Conservation (phyloP, 2,329 filamentous ascomycete genomes). For the Cyclaneusma minus region DNA sequence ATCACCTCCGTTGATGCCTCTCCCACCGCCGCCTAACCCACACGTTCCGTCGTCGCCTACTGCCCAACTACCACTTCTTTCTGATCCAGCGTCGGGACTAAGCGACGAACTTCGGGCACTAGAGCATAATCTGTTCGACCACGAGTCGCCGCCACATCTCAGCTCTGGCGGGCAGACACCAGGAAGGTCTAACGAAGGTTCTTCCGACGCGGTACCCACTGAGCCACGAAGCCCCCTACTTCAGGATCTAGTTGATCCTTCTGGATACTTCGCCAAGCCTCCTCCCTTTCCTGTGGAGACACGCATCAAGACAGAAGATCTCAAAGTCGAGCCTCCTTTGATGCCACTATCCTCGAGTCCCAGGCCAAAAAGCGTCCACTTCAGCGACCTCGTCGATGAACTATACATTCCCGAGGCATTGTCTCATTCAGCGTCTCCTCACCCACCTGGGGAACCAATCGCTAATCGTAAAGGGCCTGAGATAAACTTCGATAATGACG, state of each 20-base stretch:
- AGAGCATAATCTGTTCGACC: slow-evolving; percentile 14
- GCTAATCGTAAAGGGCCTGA: no score
- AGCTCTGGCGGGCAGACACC: background rate
- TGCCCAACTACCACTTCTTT: slow-evolving; percentile 5
- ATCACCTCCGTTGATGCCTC: slow-evolving; percentile 17
- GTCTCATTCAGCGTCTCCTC: slow-evolving; percentile 1
- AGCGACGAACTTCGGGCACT: slow-evolving; percentile 10
- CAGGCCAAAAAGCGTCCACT: slow-evolving; percentile 10
- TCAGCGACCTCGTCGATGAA: slow-evolving; percentile 13
- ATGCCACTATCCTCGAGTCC: slow-evolving; percentile 11
- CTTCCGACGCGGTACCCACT: slow-evolving; percentile 1
- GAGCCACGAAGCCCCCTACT: no score
- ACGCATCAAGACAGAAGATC: slow-evolving; percentile 7
- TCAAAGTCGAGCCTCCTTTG: slow-evolving; percentile 16
- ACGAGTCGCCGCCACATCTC: slow-evolving; percentile 9
- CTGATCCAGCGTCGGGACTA: slow-evolving; percentile 4
- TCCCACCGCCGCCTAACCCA: slow-evolving; percentile 4
- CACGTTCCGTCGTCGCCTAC: slow-evolving; percentile 12
- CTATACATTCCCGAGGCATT: slow-evolving; percentile 5
- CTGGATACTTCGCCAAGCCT: background rate
- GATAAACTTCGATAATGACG: no score
- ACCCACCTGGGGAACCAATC: background rate
- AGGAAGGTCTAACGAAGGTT: background rate
- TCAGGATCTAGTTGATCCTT: background rate
- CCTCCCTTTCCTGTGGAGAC: slow-evolving; percentile 1